phyloP scores from a whole-genome alignment of 257 asterid species.

The Apocynum venetum region DNA sequence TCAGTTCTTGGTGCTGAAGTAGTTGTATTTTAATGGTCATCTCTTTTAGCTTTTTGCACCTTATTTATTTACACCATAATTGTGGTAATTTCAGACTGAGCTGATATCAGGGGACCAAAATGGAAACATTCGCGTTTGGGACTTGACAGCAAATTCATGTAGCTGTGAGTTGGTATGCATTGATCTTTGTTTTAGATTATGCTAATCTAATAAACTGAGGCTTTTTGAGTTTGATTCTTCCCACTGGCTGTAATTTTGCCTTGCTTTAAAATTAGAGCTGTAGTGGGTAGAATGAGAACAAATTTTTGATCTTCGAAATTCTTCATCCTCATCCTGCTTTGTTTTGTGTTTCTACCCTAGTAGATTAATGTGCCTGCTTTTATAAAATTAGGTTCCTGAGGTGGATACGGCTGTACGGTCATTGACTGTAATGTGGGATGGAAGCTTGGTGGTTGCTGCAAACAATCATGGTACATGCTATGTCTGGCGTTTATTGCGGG shows the following conservation, averaged over 20 bases:
- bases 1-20: neutral
- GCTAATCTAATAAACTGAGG: neutral
- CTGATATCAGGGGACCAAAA: constrained; percentile 98
- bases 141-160: constrained; percentile 94
- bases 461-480: constrained; percentile 90
- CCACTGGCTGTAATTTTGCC: neutral
- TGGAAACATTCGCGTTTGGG: constrained; percentile 99
- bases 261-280: neutral
- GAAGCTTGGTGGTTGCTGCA: constrained; percentile 96
- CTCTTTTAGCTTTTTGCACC: neutral
- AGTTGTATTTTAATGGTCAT: neutral
- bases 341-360: too few relatives aligned
- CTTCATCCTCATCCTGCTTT: too few relatives aligned
- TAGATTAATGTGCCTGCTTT: neutral
- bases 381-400: constrained; percentile 73
- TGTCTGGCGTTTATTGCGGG: constrained; percentile 86
- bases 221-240: neutral
- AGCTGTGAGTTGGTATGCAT: constrained; percentile 88
- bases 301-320: neutral
- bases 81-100: constrained; percentile 58
- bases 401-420: constrained; percentile 95
- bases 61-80: neutral
- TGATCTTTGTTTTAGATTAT: neutral
- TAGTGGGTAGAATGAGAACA: neutral
- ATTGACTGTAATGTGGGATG: constrained; percentile 97